phyloP scores from a whole-genome alignment of 305 asterid genomes.

The Fraxinus xanthoxyloides region DNA sequence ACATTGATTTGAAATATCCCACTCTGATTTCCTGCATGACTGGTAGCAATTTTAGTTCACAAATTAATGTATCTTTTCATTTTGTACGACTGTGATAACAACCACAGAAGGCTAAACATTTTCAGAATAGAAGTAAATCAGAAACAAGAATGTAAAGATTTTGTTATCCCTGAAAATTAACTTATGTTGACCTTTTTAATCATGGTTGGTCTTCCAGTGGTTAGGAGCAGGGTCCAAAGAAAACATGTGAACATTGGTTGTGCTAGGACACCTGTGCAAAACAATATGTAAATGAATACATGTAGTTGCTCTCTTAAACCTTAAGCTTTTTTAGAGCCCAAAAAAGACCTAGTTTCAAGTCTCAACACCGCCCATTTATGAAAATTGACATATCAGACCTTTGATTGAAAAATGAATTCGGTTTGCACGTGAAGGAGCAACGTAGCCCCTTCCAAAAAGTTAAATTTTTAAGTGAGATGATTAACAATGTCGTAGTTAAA shows the following conservation, averaged over 20 bases:
- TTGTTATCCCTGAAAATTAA: not conserved
- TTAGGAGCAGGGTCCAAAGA: not conserved
- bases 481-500: not conserved
- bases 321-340: not conserved
- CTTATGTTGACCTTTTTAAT: not conserved
- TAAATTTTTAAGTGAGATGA: not conserved
- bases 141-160: not conserved
- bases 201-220: not conserved
- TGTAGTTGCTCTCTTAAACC: not conserved
- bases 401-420: not conserved
- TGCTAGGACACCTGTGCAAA: not conserved
- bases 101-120: not conserved
- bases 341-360: not conserved
- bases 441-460: not conserved
- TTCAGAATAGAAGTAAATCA: not conserved
- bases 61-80: not conserved
- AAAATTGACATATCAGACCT: not conserved
- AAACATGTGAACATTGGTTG: not conserved
- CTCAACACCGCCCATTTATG: not conserved
- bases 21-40: not conserved
- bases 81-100: not conserved
- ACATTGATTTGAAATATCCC: not conserved
- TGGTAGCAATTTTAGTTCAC: not conserved
- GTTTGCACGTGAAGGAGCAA: not conserved
- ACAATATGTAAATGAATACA: not conserved